Conservation (phyloP, 306 rosid genomes). For the Rosa chinensis region DNA sequence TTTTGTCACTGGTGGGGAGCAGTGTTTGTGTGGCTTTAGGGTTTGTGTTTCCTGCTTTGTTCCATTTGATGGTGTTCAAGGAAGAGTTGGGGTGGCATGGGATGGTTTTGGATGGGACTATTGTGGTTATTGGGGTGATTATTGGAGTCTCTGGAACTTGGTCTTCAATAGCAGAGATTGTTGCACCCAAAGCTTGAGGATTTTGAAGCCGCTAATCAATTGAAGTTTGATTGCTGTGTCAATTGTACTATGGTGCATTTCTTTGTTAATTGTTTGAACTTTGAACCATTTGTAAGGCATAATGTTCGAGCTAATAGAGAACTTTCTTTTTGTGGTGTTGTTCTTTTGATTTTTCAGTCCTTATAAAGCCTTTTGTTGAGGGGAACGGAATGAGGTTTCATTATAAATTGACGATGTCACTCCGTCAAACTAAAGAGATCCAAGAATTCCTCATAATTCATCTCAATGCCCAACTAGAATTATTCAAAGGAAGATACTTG, state of each 20-base stretch:
- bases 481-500: too few species aligned
- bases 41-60: conserved; percentile 70
- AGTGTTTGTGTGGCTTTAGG: conserved; percentile 61
- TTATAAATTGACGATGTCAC: too few species aligned
- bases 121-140: conserved; percentile 48
- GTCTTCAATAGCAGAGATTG: conserved; percentile 46
- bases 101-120: conserved; percentile 37
- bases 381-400: too few species aligned
- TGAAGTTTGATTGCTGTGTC: background rate
- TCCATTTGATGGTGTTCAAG: conserved; percentile 61
- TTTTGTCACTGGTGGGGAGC: conserved; percentile 70
- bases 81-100: conserved; percentile 62
- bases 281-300: background rate
- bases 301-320: background rate
- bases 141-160: conserved; percentile 57
- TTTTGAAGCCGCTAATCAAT: background rate
- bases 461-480: too few species aligned
- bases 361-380: background rate
- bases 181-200: conserved; percentile 48
- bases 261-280: background rate
- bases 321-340: background rate
- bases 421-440: too few species aligned
- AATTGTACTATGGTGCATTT: background rate
- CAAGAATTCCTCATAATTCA: too few species aligned
- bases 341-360: background rate